phyloP scores from a whole-genome alignment of 345 rosid species.

The Geranium brycei region DNA sequence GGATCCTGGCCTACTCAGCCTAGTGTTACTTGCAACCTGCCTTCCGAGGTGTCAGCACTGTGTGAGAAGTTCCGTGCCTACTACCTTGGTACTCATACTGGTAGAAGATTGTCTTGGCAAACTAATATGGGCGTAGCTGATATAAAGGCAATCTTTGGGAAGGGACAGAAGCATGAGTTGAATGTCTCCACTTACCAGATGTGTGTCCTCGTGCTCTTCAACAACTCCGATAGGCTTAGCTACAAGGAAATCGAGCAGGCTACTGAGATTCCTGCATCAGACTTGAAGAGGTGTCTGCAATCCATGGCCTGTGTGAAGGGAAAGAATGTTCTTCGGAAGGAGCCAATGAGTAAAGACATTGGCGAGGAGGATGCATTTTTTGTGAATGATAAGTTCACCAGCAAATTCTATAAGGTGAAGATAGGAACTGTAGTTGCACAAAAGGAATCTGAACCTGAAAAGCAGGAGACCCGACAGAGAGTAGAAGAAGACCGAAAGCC shows the following conservation, averaged over 20 bases:
- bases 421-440: constrained; percentile 98
- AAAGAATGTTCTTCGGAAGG: constrained; percentile 81
- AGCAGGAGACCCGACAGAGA: constrained; percentile 93
- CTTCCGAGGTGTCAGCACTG: constrained; percentile 72
- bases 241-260: constrained; percentile 94
- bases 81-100: constrained; percentile 97
- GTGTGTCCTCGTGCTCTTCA: constrained; percentile 91
- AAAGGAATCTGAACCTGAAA: constrained; percentile 94
- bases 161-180: constrained; percentile 96
- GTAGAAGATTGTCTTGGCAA: constrained; percentile 93
- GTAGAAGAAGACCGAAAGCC: constrained; percentile 99
- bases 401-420: constrained; percentile 95
- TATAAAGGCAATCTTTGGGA: constrained; percentile 74
- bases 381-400: constrained; percentile 81
- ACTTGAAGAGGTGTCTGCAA: constrained; percentile 85
- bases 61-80: constrained; percentile 90
- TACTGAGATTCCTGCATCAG: constrained; percentile 72
- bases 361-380: constrained; percentile 74
- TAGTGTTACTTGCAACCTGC: constrained; percentile 71
- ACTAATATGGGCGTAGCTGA: constrained; percentile 99
- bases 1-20: constrained; percentile 99
- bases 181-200: constrained; percentile 96
- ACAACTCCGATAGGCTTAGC: constrained; percentile 66
- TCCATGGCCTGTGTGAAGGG: constrained; percentile 90
- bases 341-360: constrained; percentile 95